Base-by-base conservation (phyloP, 1,284 basidiomycete species). In the Pterula multifida region DNA sequence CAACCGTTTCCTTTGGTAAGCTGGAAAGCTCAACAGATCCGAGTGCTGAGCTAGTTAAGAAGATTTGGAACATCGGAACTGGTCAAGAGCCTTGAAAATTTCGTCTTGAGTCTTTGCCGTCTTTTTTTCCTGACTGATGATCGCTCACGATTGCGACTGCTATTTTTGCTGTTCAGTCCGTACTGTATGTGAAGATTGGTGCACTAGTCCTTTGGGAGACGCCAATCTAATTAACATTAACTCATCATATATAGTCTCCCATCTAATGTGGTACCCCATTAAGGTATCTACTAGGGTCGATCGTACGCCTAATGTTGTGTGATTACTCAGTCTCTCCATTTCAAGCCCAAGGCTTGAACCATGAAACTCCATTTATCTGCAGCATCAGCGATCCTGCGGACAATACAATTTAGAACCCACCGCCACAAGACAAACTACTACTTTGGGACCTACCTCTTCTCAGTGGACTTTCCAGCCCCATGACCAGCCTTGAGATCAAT, bases 401-500 rank as follows among this genome's bases (percentile, higher is more conserved):
- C 54, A 46, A 55, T n/a, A n/a, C n/a, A n/a, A n/a, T n/a, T n/a
- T n/a, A n/a, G n/a, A n/a, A n/a, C n/a, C n/a, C n/a, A n/a, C n/a
- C n/a, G n/a, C n/a, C n/a, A 42, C 24, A 13, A 17, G 12, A 36
- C 49, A 47, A 42, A 46, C 49, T 17, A 28, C 32, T 36, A 39
- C 9, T 1, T 22, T 57, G 66, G n/a, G n/a, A n/a, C n/a, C 25
- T 58, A 82, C 84, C 75, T 75, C 67, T 85, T 78, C 56, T 82
- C 79, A 1, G 85, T 90, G 19, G 76, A 79, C 65, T 86, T 88
- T 3, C 88, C 88, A 1, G 81, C 80, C 1, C 86, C 87, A 57
- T 90, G 88, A 0, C 88, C 88, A 1, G 84, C 76, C 59, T 88
- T 87, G 63, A 79, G 78, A 58, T 90, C 85, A 36, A 90, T 78